Percentiles rank a stretch among this genome's conserved stretches.
Conservation (phyloP, 108 stramenopile species). For the Schizochytrium sp. region DNA sequence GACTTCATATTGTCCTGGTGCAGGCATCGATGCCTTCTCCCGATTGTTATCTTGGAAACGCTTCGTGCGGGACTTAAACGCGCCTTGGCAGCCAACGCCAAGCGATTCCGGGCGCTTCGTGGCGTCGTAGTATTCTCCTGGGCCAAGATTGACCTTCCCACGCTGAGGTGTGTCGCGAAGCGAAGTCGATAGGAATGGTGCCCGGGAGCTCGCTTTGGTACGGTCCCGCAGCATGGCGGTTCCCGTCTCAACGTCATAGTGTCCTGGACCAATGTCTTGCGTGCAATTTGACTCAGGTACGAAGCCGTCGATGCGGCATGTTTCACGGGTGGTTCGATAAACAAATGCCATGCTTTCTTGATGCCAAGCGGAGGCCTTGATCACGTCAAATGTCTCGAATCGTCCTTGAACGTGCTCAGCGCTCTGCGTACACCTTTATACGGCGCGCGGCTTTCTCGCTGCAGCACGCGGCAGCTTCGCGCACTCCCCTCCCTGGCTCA, state of each 20-base stretch:
- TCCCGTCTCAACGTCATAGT: neutral
- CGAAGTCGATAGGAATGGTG: neutral
- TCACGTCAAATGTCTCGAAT: too few species aligned
- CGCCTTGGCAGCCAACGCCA: neutral
- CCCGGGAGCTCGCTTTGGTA: neutral
- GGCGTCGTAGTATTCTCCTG: neutral
- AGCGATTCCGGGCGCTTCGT: neutral
- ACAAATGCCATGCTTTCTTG: neutral
- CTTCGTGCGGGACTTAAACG: neutral
- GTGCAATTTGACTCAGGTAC: neutral
- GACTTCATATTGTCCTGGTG: neutral
- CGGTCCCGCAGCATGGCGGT: neutral
- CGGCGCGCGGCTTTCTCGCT: too few species aligned
- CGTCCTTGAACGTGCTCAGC: too few species aligned
- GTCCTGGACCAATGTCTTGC: neutral
- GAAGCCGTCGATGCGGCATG: conserved; percentile 7
- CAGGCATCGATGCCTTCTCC: neutral
- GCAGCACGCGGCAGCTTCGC: too few species aligned
- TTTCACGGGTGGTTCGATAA: neutral
- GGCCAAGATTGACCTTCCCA: neutral
- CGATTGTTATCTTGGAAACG: neutral
- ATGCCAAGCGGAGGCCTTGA: neutral
- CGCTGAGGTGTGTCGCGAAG: neutral
- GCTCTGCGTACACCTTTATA: too few species aligned
- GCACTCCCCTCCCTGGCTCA: too few species aligned